Base-by-base conservation (phyloP, 2,329 filamentous ascomycete species). In the Penicillium sclerotigenum region DNA sequence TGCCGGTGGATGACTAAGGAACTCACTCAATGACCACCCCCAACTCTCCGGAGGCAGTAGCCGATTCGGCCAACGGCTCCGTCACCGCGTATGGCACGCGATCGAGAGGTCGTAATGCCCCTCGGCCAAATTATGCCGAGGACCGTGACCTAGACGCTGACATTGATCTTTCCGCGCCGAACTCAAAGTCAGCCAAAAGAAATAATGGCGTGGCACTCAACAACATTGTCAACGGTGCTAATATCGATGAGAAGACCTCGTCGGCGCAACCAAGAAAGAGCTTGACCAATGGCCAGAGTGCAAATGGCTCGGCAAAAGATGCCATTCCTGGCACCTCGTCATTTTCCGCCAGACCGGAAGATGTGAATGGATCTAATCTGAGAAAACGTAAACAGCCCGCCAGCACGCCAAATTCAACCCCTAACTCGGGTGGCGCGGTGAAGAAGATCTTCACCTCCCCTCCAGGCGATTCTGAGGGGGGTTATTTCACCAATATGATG, bases 121-220 rank as follows among this genome's bases (percentile, higher is more conserved):
- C 88, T 65, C 89, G 94, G 65, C 87, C 88, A 63, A 99, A 99
- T 76, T 99, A 99, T 75, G 93, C 94, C 48, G 94, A 99, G 77
- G 90, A 93, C 75, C 89, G 84, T 76, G 93, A 97, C 74, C 81
- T 93, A 65, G 93, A 97, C 68, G 81, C 92, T 65, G 93, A 97
- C 68, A 86, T 90, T 75, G 94, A 97, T 72, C 93, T 97, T 68
- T 60, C 66, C 20, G 63, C 66, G 58, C 68, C 71, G 47, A 40
- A 36, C 34, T 59, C 68, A 24, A 75, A 73, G 57, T 53, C 64
- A 20, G 61, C 69, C 46, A 74, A 76, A 59, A 65, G 69, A 46
- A 67, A 56, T 40, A 65, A 64, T 28, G 64, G 66, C 37, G 61
- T 66, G 31, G 63, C 58, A 24, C 59, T 59, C 41, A 65, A 57